Base-by-base conservation (phyloP, 495 filamentous ascomycete genomes). In the Hypoxylon fragiforme region DNA sequence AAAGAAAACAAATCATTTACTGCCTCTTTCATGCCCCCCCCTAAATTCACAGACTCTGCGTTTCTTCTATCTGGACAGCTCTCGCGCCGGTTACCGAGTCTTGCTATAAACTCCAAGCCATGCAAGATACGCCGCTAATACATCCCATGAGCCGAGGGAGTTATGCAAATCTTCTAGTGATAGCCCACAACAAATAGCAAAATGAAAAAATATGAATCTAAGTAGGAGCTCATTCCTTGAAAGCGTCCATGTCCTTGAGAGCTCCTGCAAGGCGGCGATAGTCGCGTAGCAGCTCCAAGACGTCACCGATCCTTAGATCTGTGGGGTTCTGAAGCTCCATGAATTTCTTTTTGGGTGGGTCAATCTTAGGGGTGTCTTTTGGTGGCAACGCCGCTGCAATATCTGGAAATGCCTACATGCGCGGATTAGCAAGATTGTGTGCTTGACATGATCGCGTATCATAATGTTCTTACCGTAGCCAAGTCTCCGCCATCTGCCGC, bases 261-360 rank as follows among this genome's bases (percentile, higher is more conserved):
- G 81, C 86, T 14, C 73, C 77, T 6, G 89, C 90, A 9, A 99
- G 72, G 40, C 92, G 75, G 55, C 91, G 85, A 68, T 97, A 99
- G 70, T 97, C 94, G 60, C 82, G 82, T 44, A 99, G 71, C 53
- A 99, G 65, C 49, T 89, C 84, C 31, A 88, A 72, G 32, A 97
- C 85, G 62, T 99, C 94, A 14, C 85, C 85, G 38, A 97, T 69
- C 45, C 78, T 86, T 36, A 99, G 70, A 46, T 97, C 92, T 5
- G 81, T 80, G 6, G 85, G 86, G 69, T 88, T 85, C 63, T 88
- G 78, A 28, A 86, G 70, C 42, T 92, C 89, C 68, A 97, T 78
- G 70, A 97, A 97, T 41, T 87, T 81, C 67, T 85, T 80, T 52
- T 87, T 85, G 0, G 91, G 90, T 18, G 88, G 89, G 9, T 81